Conservation (phyloP, 306 rosid genomes). For the Sphenostylis stenocarpa region DNA sequence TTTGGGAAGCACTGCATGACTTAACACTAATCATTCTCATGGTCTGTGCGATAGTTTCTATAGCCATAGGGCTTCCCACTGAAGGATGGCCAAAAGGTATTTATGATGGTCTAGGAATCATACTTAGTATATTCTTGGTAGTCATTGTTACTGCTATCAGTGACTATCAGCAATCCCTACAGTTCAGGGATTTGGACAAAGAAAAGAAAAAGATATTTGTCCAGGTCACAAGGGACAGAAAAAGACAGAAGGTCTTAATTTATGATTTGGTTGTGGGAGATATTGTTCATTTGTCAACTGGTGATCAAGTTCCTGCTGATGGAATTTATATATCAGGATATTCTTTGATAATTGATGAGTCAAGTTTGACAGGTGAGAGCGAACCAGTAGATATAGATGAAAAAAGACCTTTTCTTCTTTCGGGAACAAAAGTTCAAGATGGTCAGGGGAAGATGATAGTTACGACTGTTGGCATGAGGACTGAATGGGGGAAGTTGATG, state of each 20-base stretch:
- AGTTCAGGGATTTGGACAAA: constrained; percentile 75
- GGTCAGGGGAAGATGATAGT: constrained; percentile 91
- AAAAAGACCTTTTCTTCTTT: constrained; percentile 79
- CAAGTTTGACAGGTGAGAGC: constrained; percentile 93
- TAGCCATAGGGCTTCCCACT: constrained; percentile 78
- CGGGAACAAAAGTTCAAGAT: constrained; percentile 93
- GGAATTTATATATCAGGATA: constrained; percentile 78
- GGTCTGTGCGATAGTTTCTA: constrained; percentile 78
- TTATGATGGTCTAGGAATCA: constrained; percentile 91
- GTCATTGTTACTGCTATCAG: constrained; percentile 83
- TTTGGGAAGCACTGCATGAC: constrained; percentile 93
- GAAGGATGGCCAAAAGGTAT: constrained; percentile 88
- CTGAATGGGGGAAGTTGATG: constrained; percentile 98
- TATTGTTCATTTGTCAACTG: constrained; percentile 81
- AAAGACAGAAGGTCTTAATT: constrained; percentile 67
- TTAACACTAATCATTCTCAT: constrained; percentile 80
- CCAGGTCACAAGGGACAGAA: constrained; percentile 72
- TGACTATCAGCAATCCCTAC: constrained; percentile 88
- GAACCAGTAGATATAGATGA: constrained; percentile 62
- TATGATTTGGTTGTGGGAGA: constrained; percentile 88
- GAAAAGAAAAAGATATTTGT: constrained; percentile 83
- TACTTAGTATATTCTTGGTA: constrained; percentile 73
- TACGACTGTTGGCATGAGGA: constrained; percentile 91
- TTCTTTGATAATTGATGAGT: constrained; percentile 74
- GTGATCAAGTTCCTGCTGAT: constrained; percentile 95